phyloP scores from a whole-genome alignment of 805 yeast species.

The Schwanniomyces vanrijiae region DNA sequence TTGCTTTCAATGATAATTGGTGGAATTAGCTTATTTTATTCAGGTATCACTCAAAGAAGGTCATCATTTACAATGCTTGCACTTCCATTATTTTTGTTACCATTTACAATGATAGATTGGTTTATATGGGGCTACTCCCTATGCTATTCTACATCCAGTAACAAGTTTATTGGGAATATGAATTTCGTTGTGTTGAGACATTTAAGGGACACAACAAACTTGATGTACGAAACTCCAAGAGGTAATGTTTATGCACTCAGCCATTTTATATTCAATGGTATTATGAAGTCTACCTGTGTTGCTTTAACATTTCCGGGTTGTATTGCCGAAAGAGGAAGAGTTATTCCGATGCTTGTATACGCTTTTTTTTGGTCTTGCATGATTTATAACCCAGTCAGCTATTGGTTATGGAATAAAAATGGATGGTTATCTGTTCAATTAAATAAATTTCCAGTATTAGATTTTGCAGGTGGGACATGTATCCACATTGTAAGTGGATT shows the following conservation, averaged over 20 bases:
- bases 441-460: constrained; percentile 35
- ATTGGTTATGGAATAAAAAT: constrained; percentile 45
- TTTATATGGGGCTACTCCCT: constrained; percentile 46
- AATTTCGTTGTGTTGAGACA: constrained; percentile 31
- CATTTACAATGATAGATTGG: constrained; percentile 40
- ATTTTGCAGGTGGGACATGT: constrained; percentile 47
- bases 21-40: constrained; percentile 41
- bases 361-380: constrained; percentile 39
- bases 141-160: constrained; percentile 34
- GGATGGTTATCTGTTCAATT: constrained; percentile 43
- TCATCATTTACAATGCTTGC: constrained; percentile 42
- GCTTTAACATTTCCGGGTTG: constrained; percentile 45
- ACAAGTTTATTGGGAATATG: constrained; percentile 34
- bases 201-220: constrained; percentile 13
- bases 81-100: constrained; percentile 29
- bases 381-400: constrained; percentile 43
- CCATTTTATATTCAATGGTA: constrained; percentile 41
- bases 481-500: constrained; percentile 48
- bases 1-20: constrained; percentile 30
- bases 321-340: constrained; percentile 43
- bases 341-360: constrained; percentile 41
- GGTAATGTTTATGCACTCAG: constrained; percentile 36
- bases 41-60: constrained; percentile 43
- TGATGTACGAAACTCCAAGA: constrained; percentile 33
- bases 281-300: constrained; percentile 38